A percentile compares a stretch with the other conserved stretches of the same genome.
These are phyloP conservation scores for Handroanthus guayacan DNA, from an alignment of 257 asterid genomes.

Conservation along the genomic window DNA sequence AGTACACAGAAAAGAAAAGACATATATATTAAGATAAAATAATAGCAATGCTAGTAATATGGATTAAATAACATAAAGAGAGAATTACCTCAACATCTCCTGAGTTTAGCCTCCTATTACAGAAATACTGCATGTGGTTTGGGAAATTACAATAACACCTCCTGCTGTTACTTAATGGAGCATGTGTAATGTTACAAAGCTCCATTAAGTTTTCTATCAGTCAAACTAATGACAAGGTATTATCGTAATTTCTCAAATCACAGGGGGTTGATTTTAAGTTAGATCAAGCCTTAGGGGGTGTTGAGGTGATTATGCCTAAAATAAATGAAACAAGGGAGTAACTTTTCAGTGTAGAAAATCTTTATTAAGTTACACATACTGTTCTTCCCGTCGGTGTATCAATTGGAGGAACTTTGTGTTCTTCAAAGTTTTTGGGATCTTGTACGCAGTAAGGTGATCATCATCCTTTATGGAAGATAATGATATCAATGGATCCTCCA, in stretches of 20 bases:
- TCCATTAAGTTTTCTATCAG: too few relatives aligned
- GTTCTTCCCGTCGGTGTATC: conserved; percentile 95
- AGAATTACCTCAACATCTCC: background rate
- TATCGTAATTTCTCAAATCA: background rate
- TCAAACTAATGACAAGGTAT: too few relatives aligned
- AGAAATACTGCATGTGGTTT: background rate
- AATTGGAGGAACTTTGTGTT: conserved; percentile 89
- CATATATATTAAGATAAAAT: conserved; percentile 10
- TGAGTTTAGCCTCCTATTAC: background rate
- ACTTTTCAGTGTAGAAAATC: background rate
- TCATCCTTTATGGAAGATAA: conserved; percentile 88
- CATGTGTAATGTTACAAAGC: too few relatives aligned
- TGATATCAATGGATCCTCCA: conserved; percentile 89
- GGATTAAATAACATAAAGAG: conserved; percentile 16
- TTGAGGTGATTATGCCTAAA: background rate
- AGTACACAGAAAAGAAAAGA: conserved; percentile 32
- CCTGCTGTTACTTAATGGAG: too few relatives aligned
- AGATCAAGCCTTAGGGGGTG: too few relatives aligned
- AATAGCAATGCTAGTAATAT: conserved; percentile 4
- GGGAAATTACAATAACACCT: background rate
- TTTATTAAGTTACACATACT: conserved; percentile 54
- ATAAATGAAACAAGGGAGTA: background rate
- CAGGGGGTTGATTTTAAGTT: background rate
- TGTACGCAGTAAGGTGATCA: conserved; percentile 94
- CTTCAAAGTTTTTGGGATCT: conserved; percentile 76